Conservation (phyloP, 1,139 yeast species). For the Zygosaccharomyces pseudobailii region DNA sequence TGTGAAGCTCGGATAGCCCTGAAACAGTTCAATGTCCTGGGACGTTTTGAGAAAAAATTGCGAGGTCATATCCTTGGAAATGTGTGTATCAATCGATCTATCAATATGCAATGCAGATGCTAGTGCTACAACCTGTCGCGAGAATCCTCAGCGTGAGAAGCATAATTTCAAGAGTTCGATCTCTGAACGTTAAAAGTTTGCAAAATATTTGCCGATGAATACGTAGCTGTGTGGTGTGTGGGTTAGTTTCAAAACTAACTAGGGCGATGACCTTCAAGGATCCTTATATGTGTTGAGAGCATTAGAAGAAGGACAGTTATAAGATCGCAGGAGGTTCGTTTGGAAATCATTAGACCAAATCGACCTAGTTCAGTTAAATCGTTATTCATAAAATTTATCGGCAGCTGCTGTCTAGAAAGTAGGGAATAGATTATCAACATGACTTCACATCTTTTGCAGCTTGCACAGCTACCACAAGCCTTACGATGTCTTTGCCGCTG, state of each 20-base stretch:
- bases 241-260: background rate
- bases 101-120: conserved; percentile 2
- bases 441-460: background rate
- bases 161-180: background rate
- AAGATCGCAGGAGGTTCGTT: too few species aligned
- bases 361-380: too few species aligned
- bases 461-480: background rate
- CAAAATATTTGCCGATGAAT: background rate
- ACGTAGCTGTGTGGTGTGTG: background rate
- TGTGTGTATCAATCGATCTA: conserved; percentile 3
- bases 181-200: background rate
- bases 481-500: conserved; percentile 3
- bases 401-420: background rate
- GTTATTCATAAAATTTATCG: background rate
- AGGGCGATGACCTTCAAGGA: background rate
- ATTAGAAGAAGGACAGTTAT: too few species aligned
- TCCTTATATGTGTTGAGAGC: background rate
- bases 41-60: conserved; percentile 34
- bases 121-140: background rate
- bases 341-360: too few species aligned
- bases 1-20: conserved; percentile 36
- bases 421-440: background rate
- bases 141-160: background rate
- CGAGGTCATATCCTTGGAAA: conserved; percentile 27
- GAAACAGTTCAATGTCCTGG: conserved; percentile 34